These are phyloP conservation scores for Fusarium devonianum DNA, from an alignment of 2,329 filamentous ascomycete genomes.

Conservation along the genomic window DNA sequence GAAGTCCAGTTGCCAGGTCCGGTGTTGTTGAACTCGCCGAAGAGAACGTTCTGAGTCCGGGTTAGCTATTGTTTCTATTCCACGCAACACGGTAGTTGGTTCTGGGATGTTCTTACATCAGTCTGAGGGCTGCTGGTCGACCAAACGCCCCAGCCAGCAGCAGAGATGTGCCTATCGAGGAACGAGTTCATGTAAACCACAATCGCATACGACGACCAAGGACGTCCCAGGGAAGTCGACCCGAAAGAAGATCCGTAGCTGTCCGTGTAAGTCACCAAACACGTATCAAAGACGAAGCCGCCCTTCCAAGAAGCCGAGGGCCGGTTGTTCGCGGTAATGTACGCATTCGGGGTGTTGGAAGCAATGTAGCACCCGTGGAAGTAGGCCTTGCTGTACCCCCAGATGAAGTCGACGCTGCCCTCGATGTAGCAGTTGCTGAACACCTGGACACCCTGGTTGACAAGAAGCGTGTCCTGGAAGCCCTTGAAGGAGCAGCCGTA, in stretches of 20 bases:
- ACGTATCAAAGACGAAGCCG: constrained; percentile 46
- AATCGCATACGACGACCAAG: constrained; percentile 55
- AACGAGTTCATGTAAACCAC: constrained; percentile 57
- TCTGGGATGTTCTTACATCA: no score
- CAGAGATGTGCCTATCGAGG: constrained; percentile 49
- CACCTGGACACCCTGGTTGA: constrained; percentile 54
- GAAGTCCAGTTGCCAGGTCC: constrained; percentile 48
- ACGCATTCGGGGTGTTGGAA: constrained; percentile 44
- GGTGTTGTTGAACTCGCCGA: constrained; percentile 66
- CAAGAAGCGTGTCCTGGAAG: constrained; percentile 59
- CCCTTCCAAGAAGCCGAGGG: constrained; percentile 41
- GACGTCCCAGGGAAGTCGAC: constrained; percentile 55
- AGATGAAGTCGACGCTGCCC: constrained; percentile 36
- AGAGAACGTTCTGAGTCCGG: constrained; percentile 54
- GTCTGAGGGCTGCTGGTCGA: constrained; percentile 60
- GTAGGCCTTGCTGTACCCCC: constrained; percentile 46
- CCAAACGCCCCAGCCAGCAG: constrained; percentile 54
- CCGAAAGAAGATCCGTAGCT: constrained; percentile 43
- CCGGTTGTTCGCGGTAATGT: constrained; percentile 46
- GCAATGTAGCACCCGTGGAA: constrained; percentile 50
- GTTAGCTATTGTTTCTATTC: no score
- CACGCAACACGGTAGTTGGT: no score
- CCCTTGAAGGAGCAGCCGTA: constrained; percentile 56
- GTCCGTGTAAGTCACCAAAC: constrained; percentile 39
- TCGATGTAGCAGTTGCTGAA: constrained; percentile 52